phyloP scores from a whole-genome alignment of 2,329 filamentous ascomycete genomes.

The Monosporascus sp. region DNA sequence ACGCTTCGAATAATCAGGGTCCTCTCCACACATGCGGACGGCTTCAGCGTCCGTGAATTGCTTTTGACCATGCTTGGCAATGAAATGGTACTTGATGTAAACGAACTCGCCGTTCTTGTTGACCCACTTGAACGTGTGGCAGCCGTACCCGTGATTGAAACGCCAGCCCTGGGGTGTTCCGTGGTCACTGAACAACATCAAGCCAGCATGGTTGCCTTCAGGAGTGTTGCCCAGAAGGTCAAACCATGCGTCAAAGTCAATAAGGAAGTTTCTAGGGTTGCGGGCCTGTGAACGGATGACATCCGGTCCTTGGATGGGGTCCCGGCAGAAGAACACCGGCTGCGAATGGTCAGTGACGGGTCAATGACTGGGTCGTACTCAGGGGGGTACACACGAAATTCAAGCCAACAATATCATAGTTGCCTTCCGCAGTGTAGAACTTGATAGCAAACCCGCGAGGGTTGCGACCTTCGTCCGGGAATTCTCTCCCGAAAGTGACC shows the following conservation, averaged over 20 bases:
- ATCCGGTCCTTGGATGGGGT: constrained; percentile 41
- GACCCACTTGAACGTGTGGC: constrained; percentile 43
- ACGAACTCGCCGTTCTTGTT: constrained; percentile 42
- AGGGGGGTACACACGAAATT: constrained; percentile 27
- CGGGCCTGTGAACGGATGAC: constrained; percentile 42
- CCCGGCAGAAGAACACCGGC: constrained; percentile 44
- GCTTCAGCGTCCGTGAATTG: constrained; percentile 41
- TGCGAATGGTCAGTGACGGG: no score
- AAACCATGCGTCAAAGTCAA: constrained; percentile 43
- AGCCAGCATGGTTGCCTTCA: constrained; percentile 40
- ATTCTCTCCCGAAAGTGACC: constrained; percentile 16
- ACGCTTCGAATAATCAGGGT: constrained; percentile 47
- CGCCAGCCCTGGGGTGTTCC: constrained; percentile 42
- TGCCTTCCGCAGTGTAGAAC: constrained; percentile 63
- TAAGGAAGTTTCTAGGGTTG: constrained; percentile 42
- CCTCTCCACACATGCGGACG: constrained; percentile 38
- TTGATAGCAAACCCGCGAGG: constrained; percentile 62
- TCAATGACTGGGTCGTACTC: no score
- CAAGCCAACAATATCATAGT: constrained; percentile 42
- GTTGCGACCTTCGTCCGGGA: constrained; percentile 30
- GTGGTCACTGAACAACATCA: constrained; percentile 46
- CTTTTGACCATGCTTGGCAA: constrained; percentile 41
- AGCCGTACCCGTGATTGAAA: constrained; percentile 37
- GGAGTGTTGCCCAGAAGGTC: constrained; percentile 44
- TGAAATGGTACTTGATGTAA: constrained; percentile 47